phyloP scores from a whole-genome alignment of 345 rosid species.

The Eucalyptus lansdowneana region DNA sequence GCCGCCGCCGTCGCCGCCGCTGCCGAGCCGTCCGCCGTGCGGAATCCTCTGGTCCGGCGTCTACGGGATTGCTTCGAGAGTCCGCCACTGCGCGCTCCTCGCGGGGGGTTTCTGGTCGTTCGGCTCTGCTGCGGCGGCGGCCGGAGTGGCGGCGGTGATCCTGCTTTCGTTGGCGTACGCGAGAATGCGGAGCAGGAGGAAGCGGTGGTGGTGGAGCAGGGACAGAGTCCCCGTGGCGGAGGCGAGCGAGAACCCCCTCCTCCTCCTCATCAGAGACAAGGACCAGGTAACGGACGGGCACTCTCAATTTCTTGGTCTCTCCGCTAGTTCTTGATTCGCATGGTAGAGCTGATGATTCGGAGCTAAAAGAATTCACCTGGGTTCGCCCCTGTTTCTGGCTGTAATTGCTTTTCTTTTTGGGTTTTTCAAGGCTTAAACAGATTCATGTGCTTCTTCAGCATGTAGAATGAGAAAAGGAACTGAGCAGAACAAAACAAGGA shows the following conservation, averaged over 20 bases:
- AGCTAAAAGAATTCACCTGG: neutral
- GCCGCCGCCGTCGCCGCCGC: neutral
- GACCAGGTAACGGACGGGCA: conserved; percentile 15
- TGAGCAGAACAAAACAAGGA: neutral
- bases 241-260: conserved; percentile 3
- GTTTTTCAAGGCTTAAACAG: neutral
- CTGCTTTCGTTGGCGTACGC: conserved; percentile 3
- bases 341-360: neutral
- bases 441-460: neutral
- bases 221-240: neutral
- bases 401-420: neutral
- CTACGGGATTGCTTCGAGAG: conserved; percentile 5
- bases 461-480: neutral
- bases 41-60: neutral
- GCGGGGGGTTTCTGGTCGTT: conserved; percentile 15
- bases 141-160: neutral
- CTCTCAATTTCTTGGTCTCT: neutral
- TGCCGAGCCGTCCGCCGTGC: neutral
- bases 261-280: conserved; percentile 22
- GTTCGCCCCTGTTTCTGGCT: neutral
- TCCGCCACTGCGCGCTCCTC: neutral
- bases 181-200: neutral
- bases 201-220: conserved; percentile 3
- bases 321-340: neutral
- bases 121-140: neutral